phyloP scores from a whole-genome alignment of 805 yeast species.

The Candida sakaeoensis region DNA sequence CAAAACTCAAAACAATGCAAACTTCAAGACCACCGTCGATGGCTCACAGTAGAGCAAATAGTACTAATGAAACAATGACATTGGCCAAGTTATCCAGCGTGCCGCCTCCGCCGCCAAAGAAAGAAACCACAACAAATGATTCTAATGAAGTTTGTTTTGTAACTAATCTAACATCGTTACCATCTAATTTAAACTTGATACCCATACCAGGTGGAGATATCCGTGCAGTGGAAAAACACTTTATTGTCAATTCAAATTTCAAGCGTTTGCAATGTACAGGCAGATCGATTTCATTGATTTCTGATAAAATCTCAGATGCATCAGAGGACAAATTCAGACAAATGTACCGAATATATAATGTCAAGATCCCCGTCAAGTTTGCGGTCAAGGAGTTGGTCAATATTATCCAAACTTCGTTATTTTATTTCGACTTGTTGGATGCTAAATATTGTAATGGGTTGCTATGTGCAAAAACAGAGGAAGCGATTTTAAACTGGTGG shows the following conservation, averaged over 20 bases:
- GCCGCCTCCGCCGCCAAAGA: conserved; percentile 2
- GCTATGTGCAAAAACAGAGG: conserved; percentile 71
- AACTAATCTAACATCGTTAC: conserved; percentile 77
- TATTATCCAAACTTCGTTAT: conserved; percentile 69
- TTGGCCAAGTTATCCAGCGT: neutral
- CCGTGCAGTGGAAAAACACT: conserved; percentile 49
- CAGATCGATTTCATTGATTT: conserved; percentile 68
- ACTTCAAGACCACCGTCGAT: conserved; percentile 8
- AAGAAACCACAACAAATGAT: neutral
- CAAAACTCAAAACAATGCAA: conserved; percentile 58
- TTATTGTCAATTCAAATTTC: conserved; percentile 72
- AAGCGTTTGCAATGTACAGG: conserved; percentile 81
- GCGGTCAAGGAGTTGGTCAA: conserved; percentile 74
- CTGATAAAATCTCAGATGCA: conserved; percentile 67
- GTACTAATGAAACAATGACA: conserved; percentile 2
- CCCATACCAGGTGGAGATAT: conserved; percentile 63
- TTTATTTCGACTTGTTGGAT: conserved; percentile 71
- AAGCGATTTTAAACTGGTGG: conserved; percentile 83
- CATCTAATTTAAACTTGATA: conserved; percentile 67
- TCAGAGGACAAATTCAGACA: conserved; percentile 78
- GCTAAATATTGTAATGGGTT: conserved; percentile 78
- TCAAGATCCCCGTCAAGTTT: conserved; percentile 51
- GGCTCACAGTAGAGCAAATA: conserved; percentile 4
- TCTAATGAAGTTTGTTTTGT: conserved; percentile 52
- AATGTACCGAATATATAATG: conserved; percentile 55